Conservation (phyloP, 2,329 filamentous ascomycete genomes). For the Penicillium sp. region DNA sequence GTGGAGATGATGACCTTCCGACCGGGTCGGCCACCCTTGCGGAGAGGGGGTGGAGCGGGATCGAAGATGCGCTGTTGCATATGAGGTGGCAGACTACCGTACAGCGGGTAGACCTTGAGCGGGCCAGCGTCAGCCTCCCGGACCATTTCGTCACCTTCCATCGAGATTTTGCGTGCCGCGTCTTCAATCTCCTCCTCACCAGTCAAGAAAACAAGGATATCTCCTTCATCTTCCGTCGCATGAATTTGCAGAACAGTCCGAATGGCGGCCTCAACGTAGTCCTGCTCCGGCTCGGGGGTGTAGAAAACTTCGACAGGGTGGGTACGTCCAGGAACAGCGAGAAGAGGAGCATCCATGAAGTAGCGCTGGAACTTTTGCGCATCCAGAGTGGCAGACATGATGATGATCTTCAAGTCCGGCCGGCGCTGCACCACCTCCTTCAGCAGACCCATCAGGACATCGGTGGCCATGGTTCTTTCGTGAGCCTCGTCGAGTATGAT, state of each 20-base stretch:
- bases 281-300: conserved; percentile 91
- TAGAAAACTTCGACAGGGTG: conserved; percentile 99
- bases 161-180: conserved; percentile 84
- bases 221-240: conserved; percentile 87
- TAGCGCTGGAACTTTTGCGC: conserved; percentile 98
- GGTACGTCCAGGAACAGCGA: conserved; percentile 93
- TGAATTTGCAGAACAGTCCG: conserved; percentile 97
- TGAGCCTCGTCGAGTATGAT: conserved; percentile 99
- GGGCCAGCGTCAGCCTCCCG: conserved; percentile 91
- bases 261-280: conserved; percentile 95
- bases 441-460: conserved; percentile 94
- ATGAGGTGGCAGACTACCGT: conserved; percentile 87
- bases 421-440: conserved; percentile 86
- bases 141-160: conserved; percentile 91
- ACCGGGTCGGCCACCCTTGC: conserved; percentile 80
- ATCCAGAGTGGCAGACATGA: conserved; percentile 98
- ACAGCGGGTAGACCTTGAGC: conserved; percentile 87
- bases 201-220: conserved; percentile 92
- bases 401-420: conserved; percentile 93
- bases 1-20: conserved; percentile 93
- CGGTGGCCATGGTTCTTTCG: conserved; percentile 94
- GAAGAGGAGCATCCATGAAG: conserved; percentile 90
- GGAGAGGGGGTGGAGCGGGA: conserved; percentile 75
- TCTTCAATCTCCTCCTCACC: conserved; percentile 99
- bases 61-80: conserved; percentile 97